Conservation (phyloP, 106 monocot species). For the Acanthochlamys bracteata region DNA sequence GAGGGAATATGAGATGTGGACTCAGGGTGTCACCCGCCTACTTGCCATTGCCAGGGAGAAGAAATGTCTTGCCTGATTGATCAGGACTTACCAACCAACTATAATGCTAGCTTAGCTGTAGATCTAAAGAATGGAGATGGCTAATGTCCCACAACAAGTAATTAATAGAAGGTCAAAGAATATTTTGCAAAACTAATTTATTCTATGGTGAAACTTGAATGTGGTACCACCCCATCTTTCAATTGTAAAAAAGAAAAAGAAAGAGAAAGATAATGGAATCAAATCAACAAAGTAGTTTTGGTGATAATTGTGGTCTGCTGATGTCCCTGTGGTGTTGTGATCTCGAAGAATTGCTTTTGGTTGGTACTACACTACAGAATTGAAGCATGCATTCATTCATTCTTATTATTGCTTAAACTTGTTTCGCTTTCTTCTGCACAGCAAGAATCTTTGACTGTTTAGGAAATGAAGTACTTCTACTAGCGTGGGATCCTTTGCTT, state of each 20-base stretch:
- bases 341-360: neutral
- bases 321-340: neutral
- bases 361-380: neutral
- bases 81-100: neutral
- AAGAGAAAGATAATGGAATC: constrained; percentile 3
- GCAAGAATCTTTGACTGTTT: too few relatives aligned
- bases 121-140: neutral
- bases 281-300: neutral
- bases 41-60: constrained; percentile 35
- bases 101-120: constrained; percentile 5
- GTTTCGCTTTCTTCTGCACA: neutral
- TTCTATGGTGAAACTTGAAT: too few relatives aligned
- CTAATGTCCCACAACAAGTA: neutral
- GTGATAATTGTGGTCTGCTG: neutral
- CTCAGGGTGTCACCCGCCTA: constrained; percentile 59
- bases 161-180: neutral
- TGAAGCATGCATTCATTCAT: too few relatives aligned
- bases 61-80: constrained; percentile 11
- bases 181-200: neutral
- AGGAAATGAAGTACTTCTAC: neutral
- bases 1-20: constrained; percentile 84
- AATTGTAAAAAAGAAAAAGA: neutral
- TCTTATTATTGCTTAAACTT: neutral
- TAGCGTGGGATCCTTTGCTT: constrained; percentile 1
- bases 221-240: neutral